Evolutionary conservation across 306 rosid genomes (phyloP).

Genomic region (Adenanthera pavonina): DNA sequence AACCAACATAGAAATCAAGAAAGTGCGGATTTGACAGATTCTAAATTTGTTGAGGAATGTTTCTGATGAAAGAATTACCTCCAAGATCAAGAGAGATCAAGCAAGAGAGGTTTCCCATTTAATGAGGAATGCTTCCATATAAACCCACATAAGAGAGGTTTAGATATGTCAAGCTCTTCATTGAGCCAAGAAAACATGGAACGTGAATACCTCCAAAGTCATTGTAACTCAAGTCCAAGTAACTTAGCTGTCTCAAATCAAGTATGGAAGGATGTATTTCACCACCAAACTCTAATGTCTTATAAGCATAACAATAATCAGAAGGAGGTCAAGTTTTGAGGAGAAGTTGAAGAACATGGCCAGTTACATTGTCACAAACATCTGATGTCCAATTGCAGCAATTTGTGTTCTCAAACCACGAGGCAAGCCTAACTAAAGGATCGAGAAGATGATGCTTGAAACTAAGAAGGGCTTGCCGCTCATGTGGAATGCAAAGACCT

Average conservation of each 20-base stretch:
- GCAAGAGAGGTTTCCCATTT: constrained; percentile 4
- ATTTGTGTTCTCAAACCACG: too few relatives aligned
- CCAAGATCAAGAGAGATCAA: not conserved
- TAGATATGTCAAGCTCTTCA: not conserved
- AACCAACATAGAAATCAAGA: too few relatives aligned
- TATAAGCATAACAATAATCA: not conserved
- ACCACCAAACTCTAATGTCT: not conserved
- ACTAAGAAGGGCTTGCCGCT: constrained; percentile 17
- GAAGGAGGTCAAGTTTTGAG: constrained; percentile 1
- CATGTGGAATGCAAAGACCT: constrained; percentile 15
- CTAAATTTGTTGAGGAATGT: too few relatives aligned
- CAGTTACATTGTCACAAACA: not conserved
- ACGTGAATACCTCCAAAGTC: not conserved
- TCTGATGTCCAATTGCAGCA: constrained; percentile 31
- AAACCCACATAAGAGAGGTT: not conserved
- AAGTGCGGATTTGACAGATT: too few relatives aligned
- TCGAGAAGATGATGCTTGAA: not conserved
- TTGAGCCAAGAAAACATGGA: not conserved
- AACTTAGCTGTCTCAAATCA: too few relatives aligned
- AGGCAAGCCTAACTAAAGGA: constrained; percentile 1
- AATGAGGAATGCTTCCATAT: constrained; percentile 7
- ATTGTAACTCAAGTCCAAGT: too few relatives aligned
- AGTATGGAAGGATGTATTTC: too few relatives aligned
- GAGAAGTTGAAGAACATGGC: not conserved
- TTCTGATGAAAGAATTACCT: not conserved